Base-by-base conservation (phyloP, 495 filamentous ascomycete species). In the Aspergillus diversus region DNA sequence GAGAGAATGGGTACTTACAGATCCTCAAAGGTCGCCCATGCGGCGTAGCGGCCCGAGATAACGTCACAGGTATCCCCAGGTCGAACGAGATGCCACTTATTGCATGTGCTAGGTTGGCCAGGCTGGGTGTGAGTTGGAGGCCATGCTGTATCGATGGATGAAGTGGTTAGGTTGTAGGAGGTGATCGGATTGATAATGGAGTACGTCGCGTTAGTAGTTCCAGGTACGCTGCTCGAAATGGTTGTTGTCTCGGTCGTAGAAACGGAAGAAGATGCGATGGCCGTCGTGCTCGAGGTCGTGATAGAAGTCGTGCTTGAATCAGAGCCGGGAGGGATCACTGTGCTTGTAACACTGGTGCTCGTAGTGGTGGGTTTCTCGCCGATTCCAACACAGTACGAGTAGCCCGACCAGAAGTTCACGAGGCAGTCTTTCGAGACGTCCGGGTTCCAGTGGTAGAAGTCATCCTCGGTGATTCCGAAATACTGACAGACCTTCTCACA, bases 361-460 rank as follows among this genome's bases (percentile, higher is more conserved):
- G 47, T 17, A 21, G 27, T 21, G n/a, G 39, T 43, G 39, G 39
- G 5, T 13, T 4, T 43, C 39, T 51, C 8, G 6, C 60, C 64
- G n/a, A 66, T 56, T 4, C 64, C 64, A 16, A 66, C 64, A 46
- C 64, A 66, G 42, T 66, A 66, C 7, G 64, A 31, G 32, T 51
- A 55, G 33, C 47, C 56, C 0, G 33, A 32, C 60, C 64, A 66
- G 51, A 66, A 66, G 56, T 52, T 59, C 16, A 21, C 33, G 5
- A 27, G n/a, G 55, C 71, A 71, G 50, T 68, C 64, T 2, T 48
- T 16, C 2, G 65, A 65, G 21, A 71, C 69, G 5, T 56, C 51
- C 5, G 71, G 68, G 61, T 74, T 74, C 63, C 66, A 71, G 33
- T 47, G 50, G 33, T 60, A 43, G 49, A 71, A 71, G 31, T 74